Evolutionary conservation across 805 yeast genomes (phyloP).

Genomic region (Ogataea haglerorum): DNA sequence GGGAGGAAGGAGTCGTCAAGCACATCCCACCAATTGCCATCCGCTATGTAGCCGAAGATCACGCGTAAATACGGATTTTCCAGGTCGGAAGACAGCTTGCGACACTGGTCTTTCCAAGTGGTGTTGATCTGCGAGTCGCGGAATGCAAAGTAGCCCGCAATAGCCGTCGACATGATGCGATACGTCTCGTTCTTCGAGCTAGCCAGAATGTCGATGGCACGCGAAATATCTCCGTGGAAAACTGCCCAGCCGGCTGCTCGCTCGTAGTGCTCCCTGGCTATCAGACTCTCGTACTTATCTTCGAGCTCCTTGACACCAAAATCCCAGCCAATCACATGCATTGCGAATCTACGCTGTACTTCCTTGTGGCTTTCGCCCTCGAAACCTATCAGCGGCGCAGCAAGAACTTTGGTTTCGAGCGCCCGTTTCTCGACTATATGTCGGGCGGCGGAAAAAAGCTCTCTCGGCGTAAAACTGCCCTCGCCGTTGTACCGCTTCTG

Average conservation of each 20-base stretch:
- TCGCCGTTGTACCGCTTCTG: constrained; percentile 45
- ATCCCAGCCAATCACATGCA: constrained; percentile 89
- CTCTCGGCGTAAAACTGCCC: constrained; percentile 36
- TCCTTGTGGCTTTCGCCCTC: constrained; percentile 47
- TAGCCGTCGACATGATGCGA: constrained; percentile 84
- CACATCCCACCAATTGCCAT: constrained; percentile 95
- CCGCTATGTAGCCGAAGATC: constrained; percentile 89
- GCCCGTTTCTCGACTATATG: constrained; percentile 43
- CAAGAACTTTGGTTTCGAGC: constrained; percentile 45
- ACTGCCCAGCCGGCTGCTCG: constrained; percentile 99
- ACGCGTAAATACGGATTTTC: constrained; percentile 89
- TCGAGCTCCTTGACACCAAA: constrained; percentile 74
- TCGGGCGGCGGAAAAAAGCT: constrained; percentile 47
- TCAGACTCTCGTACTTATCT: constrained; percentile 55
- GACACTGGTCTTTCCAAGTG: constrained; percentile 92
- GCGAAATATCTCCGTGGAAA: constrained; percentile 81
- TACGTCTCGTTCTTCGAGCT: constrained; percentile 68
- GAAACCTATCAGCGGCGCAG: constrained; percentile 39
- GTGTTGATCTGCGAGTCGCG: constrained; percentile 56
- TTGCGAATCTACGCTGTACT: constrained; percentile 70
- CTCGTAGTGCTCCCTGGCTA: constrained; percentile 59
- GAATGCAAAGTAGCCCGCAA: constrained; percentile 81
- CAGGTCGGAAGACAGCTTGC: constrained; percentile 80
- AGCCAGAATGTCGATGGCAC: constrained; percentile 76
- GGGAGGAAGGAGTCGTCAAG: constrained; percentile 88